Percentiles rank a stretch among this genome's conserved stretches.
These are phyloP conservation scores for Agaricales sp. DNA, from an alignment of 1,284 basidiomycete species.

Conservation along the genomic window DNA sequence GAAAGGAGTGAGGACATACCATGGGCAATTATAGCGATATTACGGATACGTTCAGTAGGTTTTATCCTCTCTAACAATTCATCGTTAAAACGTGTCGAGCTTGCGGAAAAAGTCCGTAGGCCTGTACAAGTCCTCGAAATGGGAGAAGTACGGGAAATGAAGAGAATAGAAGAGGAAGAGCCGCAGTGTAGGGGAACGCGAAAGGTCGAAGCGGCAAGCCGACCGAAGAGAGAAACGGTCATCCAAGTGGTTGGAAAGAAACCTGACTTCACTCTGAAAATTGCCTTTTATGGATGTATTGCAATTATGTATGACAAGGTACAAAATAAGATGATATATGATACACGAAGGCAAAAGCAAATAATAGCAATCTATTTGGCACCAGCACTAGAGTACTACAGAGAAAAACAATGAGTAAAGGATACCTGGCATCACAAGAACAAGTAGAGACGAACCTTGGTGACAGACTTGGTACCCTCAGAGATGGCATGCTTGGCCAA, in stretches of 20 bases:
- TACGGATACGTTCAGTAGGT: constrained; percentile 15
- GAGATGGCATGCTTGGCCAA: constrained; percentile 51
- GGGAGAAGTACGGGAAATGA: too few relatives aligned
- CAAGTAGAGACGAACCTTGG: constrained; percentile 20
- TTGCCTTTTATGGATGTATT: background rate
- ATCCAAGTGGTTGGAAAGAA: background rate
- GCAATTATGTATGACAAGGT: background rate
- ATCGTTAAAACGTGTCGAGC: background rate
- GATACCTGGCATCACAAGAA: background rate
- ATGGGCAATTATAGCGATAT: constrained; percentile 20
- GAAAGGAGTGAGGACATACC: constrained; percentile 9
- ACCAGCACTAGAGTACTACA: background rate
- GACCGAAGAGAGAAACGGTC: background rate
- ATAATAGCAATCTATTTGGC: background rate
- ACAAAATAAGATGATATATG: constrained; percentile 5
- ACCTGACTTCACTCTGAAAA: background rate
- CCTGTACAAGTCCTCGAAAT: too few relatives aligned
- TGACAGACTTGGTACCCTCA: constrained; percentile 49
- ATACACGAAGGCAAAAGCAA: constrained; percentile 5
- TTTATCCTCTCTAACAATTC: background rate
- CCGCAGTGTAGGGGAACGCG: background rate
- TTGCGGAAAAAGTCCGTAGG: background rate
- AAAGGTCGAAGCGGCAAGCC: background rate
- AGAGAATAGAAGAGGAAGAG: too few relatives aligned
- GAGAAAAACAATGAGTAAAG: too few relatives aligned